phyloP scores from a whole-genome alignment of 2,329 filamentous ascomycete species.

The Phyllachora maydis region DNA sequence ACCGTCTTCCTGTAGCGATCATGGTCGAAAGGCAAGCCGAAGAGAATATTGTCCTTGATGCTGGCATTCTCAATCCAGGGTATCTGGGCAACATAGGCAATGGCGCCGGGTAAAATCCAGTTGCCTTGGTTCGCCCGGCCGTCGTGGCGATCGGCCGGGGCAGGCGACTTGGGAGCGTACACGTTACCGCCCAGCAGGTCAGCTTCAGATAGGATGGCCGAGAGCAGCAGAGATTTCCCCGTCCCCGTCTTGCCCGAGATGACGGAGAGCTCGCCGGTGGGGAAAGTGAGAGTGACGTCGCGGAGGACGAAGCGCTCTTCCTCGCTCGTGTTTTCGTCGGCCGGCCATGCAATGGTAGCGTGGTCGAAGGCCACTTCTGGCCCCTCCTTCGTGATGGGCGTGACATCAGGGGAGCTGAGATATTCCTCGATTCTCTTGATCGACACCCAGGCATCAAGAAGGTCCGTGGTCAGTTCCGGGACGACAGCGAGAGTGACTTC shows the following conservation, averaged over 20 bases:
- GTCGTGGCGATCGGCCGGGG: conserved; percentile 35
- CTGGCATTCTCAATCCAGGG: conserved; percentile 75
- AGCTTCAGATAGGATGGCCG: conserved; percentile 55
- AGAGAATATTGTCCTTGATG: conserved; percentile 60
- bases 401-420: conserved; percentile 43
- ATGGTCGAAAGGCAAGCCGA: conserved; percentile 49
- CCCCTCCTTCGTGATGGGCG: conserved; percentile 28
- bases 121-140: conserved; percentile 37
- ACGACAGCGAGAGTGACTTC: conserved; percentile 51
- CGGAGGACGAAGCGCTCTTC: conserved; percentile 43
- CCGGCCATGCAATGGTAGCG: conserved; percentile 55
- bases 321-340: conserved; percentile 34
- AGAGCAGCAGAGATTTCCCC: conserved; percentile 57
- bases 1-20: conserved; percentile 52
- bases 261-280: conserved; percentile 46
- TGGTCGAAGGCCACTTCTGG: conserved; percentile 43
- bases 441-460: conserved; percentile 55
- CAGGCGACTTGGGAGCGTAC: conserved; percentile 27
- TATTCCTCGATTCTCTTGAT: conserved; percentile 52
- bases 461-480: conserved; percentile 51
- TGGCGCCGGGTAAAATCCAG: conserved; percentile 48
- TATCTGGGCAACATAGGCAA: conserved; percentile 61
- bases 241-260: conserved; percentile 61
- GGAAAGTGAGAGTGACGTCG: conserved; percentile 45
- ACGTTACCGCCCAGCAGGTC: conserved; percentile 46